Conservation (phyloP, 2,329 filamentous ascomycete species). For the Aspergillus tamarii region DNA sequence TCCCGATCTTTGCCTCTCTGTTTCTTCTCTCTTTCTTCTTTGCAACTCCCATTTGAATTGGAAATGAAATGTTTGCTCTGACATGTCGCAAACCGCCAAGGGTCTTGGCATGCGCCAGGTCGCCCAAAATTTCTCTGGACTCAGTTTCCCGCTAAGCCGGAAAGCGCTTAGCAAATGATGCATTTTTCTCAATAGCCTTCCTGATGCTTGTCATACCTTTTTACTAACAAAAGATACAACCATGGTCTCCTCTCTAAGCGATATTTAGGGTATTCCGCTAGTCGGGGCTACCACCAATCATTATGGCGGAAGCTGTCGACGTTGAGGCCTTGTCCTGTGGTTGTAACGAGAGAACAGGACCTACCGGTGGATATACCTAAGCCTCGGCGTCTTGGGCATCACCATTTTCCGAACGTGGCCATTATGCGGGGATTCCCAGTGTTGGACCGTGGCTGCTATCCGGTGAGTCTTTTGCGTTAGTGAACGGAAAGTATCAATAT, state of each 20-base stretch:
- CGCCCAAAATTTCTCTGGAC: neutral
- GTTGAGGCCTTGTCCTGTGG: neutral
- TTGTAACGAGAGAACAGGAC: neutral
- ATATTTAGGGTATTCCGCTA: neutral
- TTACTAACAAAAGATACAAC: neutral
- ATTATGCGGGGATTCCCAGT: neutral
- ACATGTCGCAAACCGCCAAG: neutral
- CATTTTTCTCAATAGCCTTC: neutral
- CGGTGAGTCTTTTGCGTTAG: conserved; percentile 6
- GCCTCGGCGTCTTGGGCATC: neutral
- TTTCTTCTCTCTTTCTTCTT: neutral
- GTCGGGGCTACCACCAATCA: neutral
- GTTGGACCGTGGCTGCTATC: neutral
- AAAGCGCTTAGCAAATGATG: neutral
- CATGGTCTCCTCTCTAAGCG: neutral
- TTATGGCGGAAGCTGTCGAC: neutral
- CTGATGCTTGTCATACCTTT: neutral
- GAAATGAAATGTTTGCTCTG: neutral
- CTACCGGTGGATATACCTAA: neutral
- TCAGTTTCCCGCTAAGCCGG: neutral
- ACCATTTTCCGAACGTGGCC: neutral
- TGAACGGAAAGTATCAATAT: neutral
- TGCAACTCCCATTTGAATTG: neutral
- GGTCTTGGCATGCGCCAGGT: neutral
- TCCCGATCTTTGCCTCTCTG: too few relatives aligned